phyloP scores from a whole-genome alignment of 352 stramenopile genomes.

The Globisporangium solare region DNA sequence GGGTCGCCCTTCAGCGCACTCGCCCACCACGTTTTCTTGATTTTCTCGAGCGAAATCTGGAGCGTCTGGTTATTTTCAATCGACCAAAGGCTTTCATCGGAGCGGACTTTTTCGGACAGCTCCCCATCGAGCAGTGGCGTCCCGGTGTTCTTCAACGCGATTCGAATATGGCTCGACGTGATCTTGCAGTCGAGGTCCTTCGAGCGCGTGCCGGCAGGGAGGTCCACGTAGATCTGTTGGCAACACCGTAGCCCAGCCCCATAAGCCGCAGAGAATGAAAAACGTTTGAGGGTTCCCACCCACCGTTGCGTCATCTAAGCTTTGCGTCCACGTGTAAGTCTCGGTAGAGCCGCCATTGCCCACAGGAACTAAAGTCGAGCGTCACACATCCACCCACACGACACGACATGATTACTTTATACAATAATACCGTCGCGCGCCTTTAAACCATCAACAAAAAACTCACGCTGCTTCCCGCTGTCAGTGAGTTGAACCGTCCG shows the following conservation, averaged over 20 bases:
- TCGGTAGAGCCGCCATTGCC: conserved; percentile 87
- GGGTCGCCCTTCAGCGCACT: conserved; percentile 87
- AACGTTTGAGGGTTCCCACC: not conserved
- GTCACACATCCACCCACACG: too few species aligned
- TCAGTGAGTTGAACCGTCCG: conserved; percentile 33
- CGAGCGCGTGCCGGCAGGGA: conserved; percentile 87
- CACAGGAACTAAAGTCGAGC: conserved; percentile 50
- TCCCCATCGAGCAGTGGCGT: conserved; percentile 70
- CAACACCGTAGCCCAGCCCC: not conserved
- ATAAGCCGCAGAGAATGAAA: not conserved
- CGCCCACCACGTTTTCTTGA: conserved; percentile 98
- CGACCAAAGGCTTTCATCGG: conserved; percentile 98
- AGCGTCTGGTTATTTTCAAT: conserved; percentile 70
- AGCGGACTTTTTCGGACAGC: conserved; percentile 91
- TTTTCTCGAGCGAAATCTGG: conserved; percentile 94
- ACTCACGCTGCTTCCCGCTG: conserved; percentile 67
- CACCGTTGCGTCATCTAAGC: conserved; percentile 92
- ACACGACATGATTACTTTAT: too few species aligned
- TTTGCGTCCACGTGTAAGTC: conserved; percentile 98
- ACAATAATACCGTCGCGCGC: too few species aligned
- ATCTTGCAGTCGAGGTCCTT: conserved; percentile 92
- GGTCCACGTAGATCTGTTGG: conserved; percentile 70
- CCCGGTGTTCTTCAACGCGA: conserved; percentile 52
- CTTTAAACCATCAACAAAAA: not conserved
- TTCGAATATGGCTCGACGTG: conserved; percentile 76